Percentiles rank a stretch among this genome's conserved stretches.
Evolutionary conservation across 768 basidiomycete genomes (phyloP).

Genomic region (Tulasnella calospora): DNA sequence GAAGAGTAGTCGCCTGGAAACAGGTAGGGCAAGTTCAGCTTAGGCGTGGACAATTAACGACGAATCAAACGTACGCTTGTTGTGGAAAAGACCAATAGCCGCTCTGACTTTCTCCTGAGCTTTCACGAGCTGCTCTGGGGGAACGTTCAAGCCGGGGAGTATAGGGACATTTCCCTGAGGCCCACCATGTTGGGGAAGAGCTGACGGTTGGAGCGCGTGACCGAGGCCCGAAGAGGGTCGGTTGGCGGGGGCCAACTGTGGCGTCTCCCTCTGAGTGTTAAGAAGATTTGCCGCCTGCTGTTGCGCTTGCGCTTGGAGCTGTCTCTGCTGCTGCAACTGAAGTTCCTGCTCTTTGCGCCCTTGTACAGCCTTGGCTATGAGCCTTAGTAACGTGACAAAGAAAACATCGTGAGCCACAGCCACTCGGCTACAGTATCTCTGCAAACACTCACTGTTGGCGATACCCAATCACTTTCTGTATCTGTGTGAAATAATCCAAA

Average conservation of each 20-base stretch:
- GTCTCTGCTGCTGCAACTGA: not conserved
- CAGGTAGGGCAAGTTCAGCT: not conserved
- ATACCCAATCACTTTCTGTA: not conserved
- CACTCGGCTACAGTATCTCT: not conserved
- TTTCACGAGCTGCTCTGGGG: not conserved
- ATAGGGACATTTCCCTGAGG: not conserved
- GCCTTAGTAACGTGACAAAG: not conserved
- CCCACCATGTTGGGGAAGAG: not conserved
- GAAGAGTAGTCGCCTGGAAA: not conserved
- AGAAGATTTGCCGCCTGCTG: not conserved
- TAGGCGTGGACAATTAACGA: not conserved
- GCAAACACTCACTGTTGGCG: not conserved
- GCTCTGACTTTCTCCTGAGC: slow-evolving; percentile 4
- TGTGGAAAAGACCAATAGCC: not conserved
- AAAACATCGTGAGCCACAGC: not conserved
- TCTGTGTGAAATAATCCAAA: not conserved
- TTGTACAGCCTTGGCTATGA: not conserved
- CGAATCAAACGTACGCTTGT: not conserved
- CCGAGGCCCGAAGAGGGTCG: not conserved
- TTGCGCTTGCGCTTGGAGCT: not conserved
- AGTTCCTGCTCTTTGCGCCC: not conserved
- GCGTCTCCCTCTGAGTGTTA: not conserved
- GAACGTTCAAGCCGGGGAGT: not conserved
- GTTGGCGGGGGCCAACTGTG: not conserved
- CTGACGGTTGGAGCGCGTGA: not conserved